A percentile compares a stretch with the other conserved stretches of the same genome.
These are phyloP conservation scores for Penicillium simplicissimum DNA, from an alignment of 495 filamentous ascomycete genomes.

Conservation along the genomic window DNA sequence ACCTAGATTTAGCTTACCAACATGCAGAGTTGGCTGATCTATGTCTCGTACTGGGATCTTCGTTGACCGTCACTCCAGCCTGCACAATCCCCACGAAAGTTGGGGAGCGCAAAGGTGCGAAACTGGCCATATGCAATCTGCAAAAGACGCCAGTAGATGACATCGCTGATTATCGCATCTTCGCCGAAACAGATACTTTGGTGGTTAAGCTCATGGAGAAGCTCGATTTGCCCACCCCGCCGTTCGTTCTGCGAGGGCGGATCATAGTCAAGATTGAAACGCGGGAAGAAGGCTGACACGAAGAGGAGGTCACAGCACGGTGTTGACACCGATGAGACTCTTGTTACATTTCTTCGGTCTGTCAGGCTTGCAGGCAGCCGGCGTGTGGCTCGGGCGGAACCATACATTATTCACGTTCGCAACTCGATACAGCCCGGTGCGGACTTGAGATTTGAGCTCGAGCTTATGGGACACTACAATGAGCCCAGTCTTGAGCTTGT, in stretches of 20 bases:
- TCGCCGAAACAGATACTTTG: constrained; percentile 6
- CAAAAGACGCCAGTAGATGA: constrained; percentile 7
- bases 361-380: constrained; percentile 13
- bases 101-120: constrained; percentile 4
- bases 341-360: constrained; percentile 12
- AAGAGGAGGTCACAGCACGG: constrained; percentile 7
- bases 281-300: constrained; percentile 1
- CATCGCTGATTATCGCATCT: background rate
- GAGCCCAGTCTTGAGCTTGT: background rate
- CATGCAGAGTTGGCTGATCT: constrained; percentile 5
- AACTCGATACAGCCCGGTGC: background rate
- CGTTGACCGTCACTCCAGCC: background rate
- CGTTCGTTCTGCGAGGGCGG: constrained; percentile 4
- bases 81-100: background rate
- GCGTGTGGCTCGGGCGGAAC: constrained; percentile 14
- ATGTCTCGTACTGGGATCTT: constrained; percentile 9
- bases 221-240: background rate
- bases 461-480: background rate
- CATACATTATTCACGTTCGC: constrained; percentile 9
- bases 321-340: constrained; percentile 16
- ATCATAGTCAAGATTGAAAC: constrained; percentile 8
- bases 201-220: constrained; percentile 8
- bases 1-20: background rate
- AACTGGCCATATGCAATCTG: constrained; percentile 10
- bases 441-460: background rate